Conservation (phyloP, 495 filamentous ascomycete genomes). For the Penicillium silybi region DNA sequence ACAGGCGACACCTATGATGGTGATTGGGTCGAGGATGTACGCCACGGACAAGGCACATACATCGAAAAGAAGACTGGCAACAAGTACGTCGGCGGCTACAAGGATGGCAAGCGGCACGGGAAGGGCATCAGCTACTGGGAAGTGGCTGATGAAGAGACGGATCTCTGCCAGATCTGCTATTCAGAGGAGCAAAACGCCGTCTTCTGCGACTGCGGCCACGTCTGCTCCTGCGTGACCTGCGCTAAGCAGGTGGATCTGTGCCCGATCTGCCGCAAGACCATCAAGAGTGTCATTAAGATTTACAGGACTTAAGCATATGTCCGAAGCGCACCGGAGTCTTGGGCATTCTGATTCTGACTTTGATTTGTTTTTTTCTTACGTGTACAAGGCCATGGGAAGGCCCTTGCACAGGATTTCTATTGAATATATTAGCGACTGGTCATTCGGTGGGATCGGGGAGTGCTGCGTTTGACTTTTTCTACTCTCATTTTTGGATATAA, state of each 20-base stretch:
- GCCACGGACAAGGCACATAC: conserved; percentile 57
- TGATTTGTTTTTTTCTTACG: conserved; percentile 1
- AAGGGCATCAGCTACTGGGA: conserved; percentile 61
- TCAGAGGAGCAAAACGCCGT: conserved; percentile 58
- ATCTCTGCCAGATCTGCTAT: conserved; percentile 63
- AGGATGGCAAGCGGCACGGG: conserved; percentile 57
- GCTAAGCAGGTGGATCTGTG: conserved; percentile 60
- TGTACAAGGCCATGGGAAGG: not conserved
- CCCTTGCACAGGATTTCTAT: not conserved
- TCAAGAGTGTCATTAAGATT: conserved; percentile 56
- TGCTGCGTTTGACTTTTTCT: not conserved
- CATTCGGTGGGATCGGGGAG: not conserved
- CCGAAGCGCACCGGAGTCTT: conserved; percentile 5
- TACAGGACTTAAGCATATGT: conserved; percentile 39
- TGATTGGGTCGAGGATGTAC: conserved; percentile 52
- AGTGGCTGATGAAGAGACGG: conserved; percentile 59
- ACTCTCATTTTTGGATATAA: conserved; percentile 8
- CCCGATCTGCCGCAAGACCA: conserved; percentile 60
- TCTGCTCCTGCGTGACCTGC: conserved; percentile 60
- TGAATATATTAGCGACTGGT: conserved; percentile 9
- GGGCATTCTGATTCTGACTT: conserved; percentile 9
- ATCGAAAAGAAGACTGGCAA: conserved; percentile 58
- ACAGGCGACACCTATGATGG: conserved; percentile 62
- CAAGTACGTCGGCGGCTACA: conserved; percentile 61
- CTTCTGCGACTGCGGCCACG: conserved; percentile 65